These are phyloP conservation scores for Botrytis hyacinthi DNA, from an alignment of 2,329 filamentous ascomycete genomes.

Conservation along the genomic window DNA sequence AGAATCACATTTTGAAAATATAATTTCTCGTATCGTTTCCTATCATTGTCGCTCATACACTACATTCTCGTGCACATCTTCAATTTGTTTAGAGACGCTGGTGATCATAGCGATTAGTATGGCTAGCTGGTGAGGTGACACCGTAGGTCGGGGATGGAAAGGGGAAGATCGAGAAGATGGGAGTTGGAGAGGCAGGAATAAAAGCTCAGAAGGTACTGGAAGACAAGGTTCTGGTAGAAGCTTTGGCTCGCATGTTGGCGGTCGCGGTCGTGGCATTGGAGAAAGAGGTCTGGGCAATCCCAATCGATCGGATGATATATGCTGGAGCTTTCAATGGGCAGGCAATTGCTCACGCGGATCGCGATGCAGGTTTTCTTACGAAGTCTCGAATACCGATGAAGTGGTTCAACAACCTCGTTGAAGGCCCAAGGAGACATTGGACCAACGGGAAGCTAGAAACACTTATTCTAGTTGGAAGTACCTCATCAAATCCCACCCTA, in stretches of 20 bases:
- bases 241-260: neutral
- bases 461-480: constrained; percentile 27
- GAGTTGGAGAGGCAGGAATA: neutral
- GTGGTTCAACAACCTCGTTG: neutral
- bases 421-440: constrained; percentile 21
- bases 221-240: neutral
- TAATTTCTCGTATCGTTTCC: neutral
- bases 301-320: neutral
- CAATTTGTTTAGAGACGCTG: neutral
- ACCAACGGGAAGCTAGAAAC: constrained; percentile 20
- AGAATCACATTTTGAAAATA: neutral
- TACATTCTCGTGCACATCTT: neutral
- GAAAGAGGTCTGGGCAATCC: neutral
- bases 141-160: neutral
- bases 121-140: neutral
- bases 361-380: neutral
- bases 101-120: neutral
- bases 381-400: neutral
- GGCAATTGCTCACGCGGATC: neutral
- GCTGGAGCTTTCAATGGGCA: neutral
- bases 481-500: constrained; percentile 23
- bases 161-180: neutral
- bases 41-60: neutral
- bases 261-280: neutral
- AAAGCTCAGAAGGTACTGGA: neutral